Evolutionary conservation across 306 rosid genomes (phyloP).

Genomic region (Begonia loranthoides): DNA sequence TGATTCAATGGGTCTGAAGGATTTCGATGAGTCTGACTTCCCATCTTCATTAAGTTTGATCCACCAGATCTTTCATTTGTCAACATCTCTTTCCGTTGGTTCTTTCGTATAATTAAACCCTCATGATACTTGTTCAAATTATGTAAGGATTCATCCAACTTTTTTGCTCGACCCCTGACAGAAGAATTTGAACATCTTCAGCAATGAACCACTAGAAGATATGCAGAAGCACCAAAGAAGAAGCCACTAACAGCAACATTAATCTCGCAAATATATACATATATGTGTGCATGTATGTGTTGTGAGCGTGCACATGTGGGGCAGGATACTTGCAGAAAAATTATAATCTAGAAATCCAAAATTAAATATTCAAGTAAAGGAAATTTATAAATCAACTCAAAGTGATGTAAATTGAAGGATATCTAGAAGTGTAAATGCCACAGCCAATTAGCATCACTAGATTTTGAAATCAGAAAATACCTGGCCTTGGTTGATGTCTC

Average conservation of each 20-base stretch:
- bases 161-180: conserved; percentile 42
- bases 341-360: no score
- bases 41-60: conserved; percentile 38
- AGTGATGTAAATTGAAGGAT: no score
- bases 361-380: no score
- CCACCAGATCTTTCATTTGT: conserved; percentile 50
- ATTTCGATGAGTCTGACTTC: conserved; percentile 33
- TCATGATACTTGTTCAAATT: conserved; percentile 44
- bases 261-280: no score
- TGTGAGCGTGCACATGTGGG: no score
- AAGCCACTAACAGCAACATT: no score
- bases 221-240: neutral
- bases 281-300: no score
- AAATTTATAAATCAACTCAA: no score
- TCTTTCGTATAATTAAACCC: conserved; percentile 24
- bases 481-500: conserved; percentile 58
- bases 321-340: no score
- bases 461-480: conserved; percentile 22
- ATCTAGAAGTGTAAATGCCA: no score
- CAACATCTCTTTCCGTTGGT: conserved; percentile 41
- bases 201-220: conserved; percentile 10
- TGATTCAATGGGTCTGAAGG: conserved; percentile 41
- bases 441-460: no score
- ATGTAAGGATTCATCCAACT: conserved; percentile 49
- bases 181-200: conserved; percentile 14